These are phyloP conservation scores for Maudiozyma turicensis DNA, from an alignment of 805 yeast species.

Conservation along the genomic window DNA sequence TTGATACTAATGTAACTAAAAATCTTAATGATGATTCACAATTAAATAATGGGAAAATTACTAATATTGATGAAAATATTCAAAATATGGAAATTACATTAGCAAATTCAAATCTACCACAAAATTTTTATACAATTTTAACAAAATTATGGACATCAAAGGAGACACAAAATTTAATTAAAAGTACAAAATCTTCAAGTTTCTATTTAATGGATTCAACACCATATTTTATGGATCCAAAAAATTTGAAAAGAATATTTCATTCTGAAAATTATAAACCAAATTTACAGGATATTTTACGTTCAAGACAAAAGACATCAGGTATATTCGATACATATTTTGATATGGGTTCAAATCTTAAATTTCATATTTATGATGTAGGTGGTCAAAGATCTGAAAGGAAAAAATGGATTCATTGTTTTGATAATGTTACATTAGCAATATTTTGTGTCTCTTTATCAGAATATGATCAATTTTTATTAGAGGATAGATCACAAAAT, in stretches of 20 bases:
- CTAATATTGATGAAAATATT: not conserved
- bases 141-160: conserved; percentile 46
- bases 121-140: conserved; percentile 39
- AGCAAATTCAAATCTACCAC: conserved; percentile 33
- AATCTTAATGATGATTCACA: not conserved
- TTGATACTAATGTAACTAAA: not conserved
- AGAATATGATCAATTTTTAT: conserved; percentile 79
- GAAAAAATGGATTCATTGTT: conserved; percentile 94
- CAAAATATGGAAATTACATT: not conserved
- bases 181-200: conserved; percentile 46
- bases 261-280: conserved; percentile 52
- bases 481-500: conserved; percentile 69
- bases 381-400: conserved; percentile 96
- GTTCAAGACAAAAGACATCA: conserved; percentile 86
- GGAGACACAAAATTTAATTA: conserved; percentile 47
- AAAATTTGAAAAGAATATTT: conserved; percentile 45
- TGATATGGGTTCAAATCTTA: conserved; percentile 53
- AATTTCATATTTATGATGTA: conserved; percentile 67
- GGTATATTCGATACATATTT: conserved; percentile 82
- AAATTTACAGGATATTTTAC: conserved; percentile 62
- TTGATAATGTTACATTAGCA: conserved; percentile 82
- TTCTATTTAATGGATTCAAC: conserved; percentile 86
- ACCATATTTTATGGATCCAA: conserved; percentile 50
- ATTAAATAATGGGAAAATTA: not conserved
- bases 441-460: conserved; percentile 87